Evolutionary conservation across 495 filamentous ascomycete genomes (phyloP), one percentile per base, ranked within the genome.

Genomic region (Echria macrotheca): DNA sequence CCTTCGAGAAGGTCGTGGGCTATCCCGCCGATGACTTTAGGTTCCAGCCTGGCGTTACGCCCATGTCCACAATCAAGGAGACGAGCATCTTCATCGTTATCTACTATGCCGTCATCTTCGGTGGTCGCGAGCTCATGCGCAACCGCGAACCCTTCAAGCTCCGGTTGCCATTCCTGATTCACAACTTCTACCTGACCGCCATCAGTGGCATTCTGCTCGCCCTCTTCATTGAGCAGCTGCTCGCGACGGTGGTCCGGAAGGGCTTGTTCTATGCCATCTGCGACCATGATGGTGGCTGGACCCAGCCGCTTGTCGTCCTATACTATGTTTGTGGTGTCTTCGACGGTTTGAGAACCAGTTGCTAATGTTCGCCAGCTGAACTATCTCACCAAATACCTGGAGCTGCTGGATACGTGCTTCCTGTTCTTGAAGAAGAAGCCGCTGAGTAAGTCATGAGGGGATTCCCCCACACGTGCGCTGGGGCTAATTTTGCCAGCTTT

Each of bases 381-480:
- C 69, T 89, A 89, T 71, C 77, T 89, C 18, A 88, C 84, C 55
- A 89, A 89, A 67, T 91, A 87, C 66, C 76, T 89, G 45, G 86
- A 91, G 62, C 74, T 91, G 36, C 60, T 90, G 54, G 86, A 91
- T 64, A 91, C 86, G 43, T 76, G 84, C 55, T 91, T 91, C 76
- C 69, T 91, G 47, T 83, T 89, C 69, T 69, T 89, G 56, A 89
- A 90, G 80, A 91, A 91, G 76, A 91, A 90, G 75, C 86, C 86
- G 24, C 69, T 88, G 63, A 86, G 82, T 85, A 80, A 51, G 80
- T 21, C 14, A 8, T 23, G 10, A 22, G 29, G 25, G 25, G 25
- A 44, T 18, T 22, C 23, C 76, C 81, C 50, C n/a, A n/a, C n/a
- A n/a, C n/a, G n/a, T n/a, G n/a, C n/a, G n/a, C n/a, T n/a, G n/a